A percentile compares a stretch with the other conserved stretches of the same genome.
phyloP scores from a whole-genome alignment of 352 stramenopile species.

The Phytophthora macrochlamydospora region DNA sequence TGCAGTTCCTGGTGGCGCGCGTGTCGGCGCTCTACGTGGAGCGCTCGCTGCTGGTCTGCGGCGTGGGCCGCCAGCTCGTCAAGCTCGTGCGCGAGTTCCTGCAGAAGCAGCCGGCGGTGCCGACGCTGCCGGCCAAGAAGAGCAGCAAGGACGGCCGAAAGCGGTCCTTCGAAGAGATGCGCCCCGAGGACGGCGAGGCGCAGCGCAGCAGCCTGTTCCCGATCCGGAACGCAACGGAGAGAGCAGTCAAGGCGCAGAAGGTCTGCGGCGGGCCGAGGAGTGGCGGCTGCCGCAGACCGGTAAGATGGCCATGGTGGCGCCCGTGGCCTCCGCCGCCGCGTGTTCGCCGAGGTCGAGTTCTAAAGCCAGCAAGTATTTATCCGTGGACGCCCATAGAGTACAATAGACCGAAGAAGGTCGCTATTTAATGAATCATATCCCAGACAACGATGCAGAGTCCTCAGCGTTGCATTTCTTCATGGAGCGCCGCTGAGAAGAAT shows the following conservation, averaged over 20 bases:
- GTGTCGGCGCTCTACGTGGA: slow-evolving; percentile 66
- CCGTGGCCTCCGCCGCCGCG: slow-evolving; percentile 60
- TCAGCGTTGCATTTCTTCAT: background rate
- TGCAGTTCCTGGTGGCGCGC: slow-evolving; percentile 71
- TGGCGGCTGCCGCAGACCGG: slow-evolving; percentile 47
- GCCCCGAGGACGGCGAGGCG: slow-evolving; percentile 41
- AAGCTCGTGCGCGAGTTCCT: slow-evolving; percentile 71
- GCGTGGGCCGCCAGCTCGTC: slow-evolving; percentile 59
- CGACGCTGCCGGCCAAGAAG: slow-evolving; percentile 19
- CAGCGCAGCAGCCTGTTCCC: slow-evolving; percentile 41
- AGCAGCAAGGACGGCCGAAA: slow-evolving; percentile 43
- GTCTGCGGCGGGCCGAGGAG: slow-evolving; percentile 48
- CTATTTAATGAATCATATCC: slow-evolving; percentile 38
- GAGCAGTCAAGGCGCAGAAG: slow-evolving; percentile 65
- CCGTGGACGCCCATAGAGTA: slow-evolving; percentile 24
- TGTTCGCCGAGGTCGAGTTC: slow-evolving; percentile 86
- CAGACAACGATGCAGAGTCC: slow-evolving; percentile 2
- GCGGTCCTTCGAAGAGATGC: slow-evolving; percentile 61
- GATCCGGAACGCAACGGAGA: slow-evolving; percentile 30
- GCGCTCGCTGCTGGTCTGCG: slow-evolving; percentile 55
- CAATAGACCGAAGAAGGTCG: slow-evolving; percentile 24
- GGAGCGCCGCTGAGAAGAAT: no score
- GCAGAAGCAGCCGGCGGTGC: slow-evolving; percentile 39
- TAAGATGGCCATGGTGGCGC: slow-evolving; percentile 43
- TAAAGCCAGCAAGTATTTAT: slow-evolving; percentile 37